These are phyloP conservation scores for Aspergillus viridinutans DNA, from an alignment of 2,329 filamentous ascomycete genomes.

Conservation along the genomic window DNA sequence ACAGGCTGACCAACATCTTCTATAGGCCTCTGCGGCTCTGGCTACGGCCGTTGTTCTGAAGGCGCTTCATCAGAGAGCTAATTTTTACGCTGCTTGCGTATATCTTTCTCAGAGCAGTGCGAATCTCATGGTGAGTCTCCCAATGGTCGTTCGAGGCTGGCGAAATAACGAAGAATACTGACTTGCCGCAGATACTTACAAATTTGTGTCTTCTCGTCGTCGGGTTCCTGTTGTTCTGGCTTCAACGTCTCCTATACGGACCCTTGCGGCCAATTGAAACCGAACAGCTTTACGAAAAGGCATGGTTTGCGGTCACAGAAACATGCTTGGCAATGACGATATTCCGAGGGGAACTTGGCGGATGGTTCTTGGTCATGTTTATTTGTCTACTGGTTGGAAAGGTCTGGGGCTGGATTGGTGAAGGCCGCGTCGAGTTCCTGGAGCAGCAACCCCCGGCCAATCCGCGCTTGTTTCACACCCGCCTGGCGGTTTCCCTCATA, in stretches of 20 bases:
- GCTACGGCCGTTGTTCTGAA: conserved; percentile 80
- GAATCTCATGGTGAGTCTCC: conserved; percentile 71
- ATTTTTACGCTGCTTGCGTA: conserved; percentile 97
- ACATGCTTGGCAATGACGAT: conserved; percentile 98
- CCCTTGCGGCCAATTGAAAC: conserved; percentile 88
- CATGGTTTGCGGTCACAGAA: conserved; percentile 97
- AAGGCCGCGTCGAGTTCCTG: conserved; percentile 86
- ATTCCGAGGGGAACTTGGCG: conserved; percentile 90
- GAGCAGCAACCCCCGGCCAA: conserved; percentile 94
- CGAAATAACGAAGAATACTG: background rate
- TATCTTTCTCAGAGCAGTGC: conserved; percentile 96
- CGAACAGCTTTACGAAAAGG: conserved; percentile 94
- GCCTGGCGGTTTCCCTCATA: conserved; percentile 72
- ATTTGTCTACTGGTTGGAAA: conserved; percentile 87
- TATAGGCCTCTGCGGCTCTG: conserved; percentile 73
- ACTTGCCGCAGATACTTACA: conserved; percentile 67
- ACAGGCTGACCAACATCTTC: conserved; percentile 8
- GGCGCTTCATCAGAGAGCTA: conserved; percentile 89
- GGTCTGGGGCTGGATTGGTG: conserved; percentile 97
- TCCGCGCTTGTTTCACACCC: conserved; percentile 78
- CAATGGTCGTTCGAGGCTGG: conserved; percentile 3
- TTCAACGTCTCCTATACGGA: conserved; percentile 88
- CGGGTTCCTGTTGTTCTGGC: conserved; percentile 73
- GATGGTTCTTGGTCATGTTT: conserved; percentile 96
- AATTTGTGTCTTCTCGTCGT: conserved; percentile 84